Evolutionary conservation across 129 eudicot genomes (phyloP), one percentile per base, ranked within the genome.

Genomic region (Helichrysum umbraculigerum): DNA sequence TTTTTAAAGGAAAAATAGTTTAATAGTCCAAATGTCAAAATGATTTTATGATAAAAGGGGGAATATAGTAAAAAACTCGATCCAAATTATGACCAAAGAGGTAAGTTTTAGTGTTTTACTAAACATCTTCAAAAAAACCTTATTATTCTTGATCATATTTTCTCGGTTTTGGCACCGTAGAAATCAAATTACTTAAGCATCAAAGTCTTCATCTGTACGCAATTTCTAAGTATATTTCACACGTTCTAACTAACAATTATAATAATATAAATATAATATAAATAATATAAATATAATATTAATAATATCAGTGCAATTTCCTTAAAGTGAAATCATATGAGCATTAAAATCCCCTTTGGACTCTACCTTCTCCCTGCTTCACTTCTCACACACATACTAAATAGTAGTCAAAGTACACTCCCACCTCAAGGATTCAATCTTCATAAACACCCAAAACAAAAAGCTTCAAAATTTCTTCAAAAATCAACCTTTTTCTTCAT

Each of bases 381-480:
- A 54, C 74, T 80, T 64, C 82, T 29, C 63, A 64, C 84, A 63
- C 81, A 76, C 77, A 41, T 60, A 78, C 54, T 58, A 50, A 81
- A 65, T 65, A 81, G 59, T 73, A 69, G 50, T 79, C 77, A 64
- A 73, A 78, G 56, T 54, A 73, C 69, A 78, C 73, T 60, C 62
- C 76, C 76, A 61, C 76, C 73, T 29, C 74, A 79, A 83, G 77
- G 77, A 70, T 70, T 66, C 81, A 76, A 72, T 68, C 76, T 68
- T 85, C 57, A 51, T 10, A 1, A 73, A 66, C 59, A 76, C 50
- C 58, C 63, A 76, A 17, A 60, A 51, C 12, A 51, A 68, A 74
- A 68, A 73, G 59, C 41, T 33, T 12, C 78, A 73, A 52, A 42
- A 0, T 75, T 79, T 54, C 37, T 28, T 59, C 34, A 50, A 47